These are phyloP conservation scores for Chlorella sp. DNA, from an alignment of 139 green algal species.

Conservation along the genomic window DNA sequence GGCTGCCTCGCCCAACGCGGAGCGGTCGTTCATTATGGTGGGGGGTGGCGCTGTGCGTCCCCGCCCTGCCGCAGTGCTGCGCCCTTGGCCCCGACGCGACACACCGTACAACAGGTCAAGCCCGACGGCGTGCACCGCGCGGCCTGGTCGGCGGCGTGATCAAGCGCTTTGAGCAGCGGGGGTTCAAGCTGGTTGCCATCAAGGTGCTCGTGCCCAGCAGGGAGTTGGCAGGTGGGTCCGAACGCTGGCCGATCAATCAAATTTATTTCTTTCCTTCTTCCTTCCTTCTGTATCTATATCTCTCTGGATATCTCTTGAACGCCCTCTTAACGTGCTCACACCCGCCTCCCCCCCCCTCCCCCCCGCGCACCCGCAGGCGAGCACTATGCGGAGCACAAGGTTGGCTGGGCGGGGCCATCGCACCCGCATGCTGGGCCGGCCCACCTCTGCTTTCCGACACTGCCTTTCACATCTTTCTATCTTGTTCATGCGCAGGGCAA, in stretches of 20 bases:
- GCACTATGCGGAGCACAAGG: conserved; percentile 63
- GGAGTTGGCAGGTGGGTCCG: no score
- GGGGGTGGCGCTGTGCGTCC: background rate
- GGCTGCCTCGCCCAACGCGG: background rate
- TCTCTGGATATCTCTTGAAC: no score
- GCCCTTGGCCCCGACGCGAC: background rate
- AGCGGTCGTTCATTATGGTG: conserved; percentile 51
- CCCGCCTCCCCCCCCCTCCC: no score
- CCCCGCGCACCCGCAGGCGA: conserved; percentile 38
- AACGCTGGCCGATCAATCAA: no score
- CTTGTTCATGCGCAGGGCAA: conserved; percentile 25
- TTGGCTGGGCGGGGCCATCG: background rate
- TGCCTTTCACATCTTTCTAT: background rate
- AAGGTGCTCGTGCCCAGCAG: no score
- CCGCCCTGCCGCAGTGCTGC: background rate
- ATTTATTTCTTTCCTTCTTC: no score
- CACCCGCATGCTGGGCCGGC: background rate
- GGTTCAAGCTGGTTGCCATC: conserved; percentile 75
- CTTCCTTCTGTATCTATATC: no score
- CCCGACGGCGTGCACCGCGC: conserved; percentile 54
- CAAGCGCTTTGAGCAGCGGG: conserved; percentile 57
- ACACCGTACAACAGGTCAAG: conserved; percentile 49
- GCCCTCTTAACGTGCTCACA: no score
- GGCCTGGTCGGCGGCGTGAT: conserved; percentile 50
- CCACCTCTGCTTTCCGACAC: background rate